Conservation (phyloP, 2,329 filamentous ascomycete genomes). For the Botryotinia convoluta region DNA sequence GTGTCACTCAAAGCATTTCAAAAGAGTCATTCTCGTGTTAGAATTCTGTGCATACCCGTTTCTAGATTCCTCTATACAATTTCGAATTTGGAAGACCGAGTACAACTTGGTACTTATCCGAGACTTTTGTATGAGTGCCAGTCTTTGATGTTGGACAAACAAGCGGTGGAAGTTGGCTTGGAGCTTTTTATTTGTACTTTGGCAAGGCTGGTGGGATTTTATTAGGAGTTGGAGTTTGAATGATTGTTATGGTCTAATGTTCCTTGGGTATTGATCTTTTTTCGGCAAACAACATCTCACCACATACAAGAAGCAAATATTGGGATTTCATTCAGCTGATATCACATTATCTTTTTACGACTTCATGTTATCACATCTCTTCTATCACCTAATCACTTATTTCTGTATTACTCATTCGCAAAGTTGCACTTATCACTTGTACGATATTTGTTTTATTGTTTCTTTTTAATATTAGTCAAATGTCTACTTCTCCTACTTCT, state of each 20-base stretch:
- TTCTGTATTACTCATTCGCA: constrained; percentile 21
- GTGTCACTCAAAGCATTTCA: constrained; percentile 4
- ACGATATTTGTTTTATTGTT: constrained; percentile 6
- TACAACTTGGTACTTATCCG: constrained; percentile 16
- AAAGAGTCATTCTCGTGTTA: neutral
- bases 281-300: constrained; percentile 3
- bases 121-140: constrained; percentile 14
- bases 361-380: neutral
- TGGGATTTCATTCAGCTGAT: neutral
- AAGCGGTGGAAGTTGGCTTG: constrained; percentile 1
- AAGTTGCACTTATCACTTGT: constrained; percentile 27
- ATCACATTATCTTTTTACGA: neutral
- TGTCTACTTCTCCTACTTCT: constrained; percentile 25
- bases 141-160: constrained; percentile 11
- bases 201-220: neutral
- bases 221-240: neutral
- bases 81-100: constrained; percentile 10
- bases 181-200: neutral
- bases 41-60: constrained; percentile 15
- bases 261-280: neutral
- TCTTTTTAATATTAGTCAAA: constrained; percentile 19
- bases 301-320: neutral
- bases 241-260: neutral
- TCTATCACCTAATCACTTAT: neutral
- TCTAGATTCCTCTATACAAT: neutral